phyloP scores from a whole-genome alignment of 2,329 filamentous ascomycete genomes.

The Exophiala sp. region DNA sequence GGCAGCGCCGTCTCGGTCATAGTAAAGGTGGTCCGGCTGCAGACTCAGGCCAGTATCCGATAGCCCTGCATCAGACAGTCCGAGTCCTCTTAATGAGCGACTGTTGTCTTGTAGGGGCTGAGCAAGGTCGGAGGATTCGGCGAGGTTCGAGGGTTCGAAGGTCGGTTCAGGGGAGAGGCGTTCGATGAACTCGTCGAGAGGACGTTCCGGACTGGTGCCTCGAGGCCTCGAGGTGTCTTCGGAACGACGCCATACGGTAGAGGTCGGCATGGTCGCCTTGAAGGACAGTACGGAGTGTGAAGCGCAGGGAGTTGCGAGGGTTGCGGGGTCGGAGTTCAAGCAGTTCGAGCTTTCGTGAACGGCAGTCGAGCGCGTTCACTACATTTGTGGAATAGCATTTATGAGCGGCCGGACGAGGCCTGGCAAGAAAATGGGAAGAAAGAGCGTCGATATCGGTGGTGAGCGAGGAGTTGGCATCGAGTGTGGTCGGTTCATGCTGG shows the following conservation, averaged over 20 bases:
- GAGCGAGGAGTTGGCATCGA: slow-evolving; percentile 1
- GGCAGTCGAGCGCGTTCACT: slow-evolving; percentile 11
- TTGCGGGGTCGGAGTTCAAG: slow-evolving; percentile 16
- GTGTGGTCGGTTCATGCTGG: background rate
- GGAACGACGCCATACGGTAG: slow-evolving; percentile 26
- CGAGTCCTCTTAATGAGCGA: slow-evolving; percentile 19
- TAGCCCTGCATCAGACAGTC: slow-evolving; percentile 17
- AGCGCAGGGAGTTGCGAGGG: slow-evolving; percentile 20
- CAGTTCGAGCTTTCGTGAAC: slow-evolving; percentile 5
- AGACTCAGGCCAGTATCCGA: slow-evolving; percentile 6
- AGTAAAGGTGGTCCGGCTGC: slow-evolving; percentile 25
- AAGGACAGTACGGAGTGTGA: slow-evolving; percentile 1
- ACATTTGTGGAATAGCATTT: slow-evolving; percentile 17
- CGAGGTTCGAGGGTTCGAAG: slow-evolving; percentile 7
- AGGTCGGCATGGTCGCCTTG: slow-evolving; percentile 24
- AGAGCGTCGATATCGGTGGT: slow-evolving; percentile 2
- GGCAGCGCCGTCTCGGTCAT: slow-evolving; percentile 24
- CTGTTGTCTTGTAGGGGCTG: slow-evolving; percentile 8
- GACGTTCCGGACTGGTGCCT: slow-evolving; percentile 22
- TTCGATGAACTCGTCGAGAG: slow-evolving; percentile 21
- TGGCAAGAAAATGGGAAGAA: slow-evolving; percentile 6
- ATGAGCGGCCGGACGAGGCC: slow-evolving; percentile 19
- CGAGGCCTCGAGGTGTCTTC: slow-evolving; percentile 9
- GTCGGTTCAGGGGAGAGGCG: slow-evolving; percentile 26
- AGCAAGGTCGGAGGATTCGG: slow-evolving; percentile 2